phyloP scores from a whole-genome alignment of 306 rosid species.

The Psophocarpus tetragonolobus region DNA sequence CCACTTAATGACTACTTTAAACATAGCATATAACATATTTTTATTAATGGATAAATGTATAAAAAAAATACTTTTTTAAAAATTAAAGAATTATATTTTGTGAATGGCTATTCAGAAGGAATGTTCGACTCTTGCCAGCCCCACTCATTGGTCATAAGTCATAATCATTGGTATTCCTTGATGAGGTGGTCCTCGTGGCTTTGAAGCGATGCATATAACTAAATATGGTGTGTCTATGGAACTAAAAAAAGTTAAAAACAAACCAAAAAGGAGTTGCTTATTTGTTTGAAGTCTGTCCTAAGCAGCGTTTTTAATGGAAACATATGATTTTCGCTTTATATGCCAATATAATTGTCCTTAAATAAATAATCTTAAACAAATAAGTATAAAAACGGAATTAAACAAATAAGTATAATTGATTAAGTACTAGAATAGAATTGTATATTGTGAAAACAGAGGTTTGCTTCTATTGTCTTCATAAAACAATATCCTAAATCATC shows the following conservation, averaged over 20 bases:
- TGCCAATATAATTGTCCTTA: background rate
- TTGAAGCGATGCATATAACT: background rate
- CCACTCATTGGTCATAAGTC: background rate
- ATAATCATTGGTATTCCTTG: conserved; percentile 8
- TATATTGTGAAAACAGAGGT: too few relatives aligned
- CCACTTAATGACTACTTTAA: too few relatives aligned
- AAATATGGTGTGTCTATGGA: background rate
- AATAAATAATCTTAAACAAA: background rate
- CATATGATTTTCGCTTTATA: background rate
- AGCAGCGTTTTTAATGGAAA: background rate
- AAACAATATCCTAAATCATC: too few relatives aligned
- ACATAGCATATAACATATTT: too few relatives aligned
- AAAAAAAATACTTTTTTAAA: background rate
- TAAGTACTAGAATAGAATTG: too few relatives aligned
- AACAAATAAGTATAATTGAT: too few relatives aligned
- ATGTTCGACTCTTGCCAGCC: background rate
- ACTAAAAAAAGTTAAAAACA: background rate
- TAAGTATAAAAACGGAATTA: background rate
- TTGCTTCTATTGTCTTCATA: too few relatives aligned
- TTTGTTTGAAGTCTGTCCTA: conserved; percentile 5
- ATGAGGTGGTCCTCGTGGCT: background rate
- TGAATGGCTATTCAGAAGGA: background rate
- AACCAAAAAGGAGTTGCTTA: background rate
- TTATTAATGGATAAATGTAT: too few relatives aligned
- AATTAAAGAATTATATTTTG: background rate